Evolutionary conservation across 208 protist species (phyloP).

Genomic region (Leptomonas seymouri): DNA sequence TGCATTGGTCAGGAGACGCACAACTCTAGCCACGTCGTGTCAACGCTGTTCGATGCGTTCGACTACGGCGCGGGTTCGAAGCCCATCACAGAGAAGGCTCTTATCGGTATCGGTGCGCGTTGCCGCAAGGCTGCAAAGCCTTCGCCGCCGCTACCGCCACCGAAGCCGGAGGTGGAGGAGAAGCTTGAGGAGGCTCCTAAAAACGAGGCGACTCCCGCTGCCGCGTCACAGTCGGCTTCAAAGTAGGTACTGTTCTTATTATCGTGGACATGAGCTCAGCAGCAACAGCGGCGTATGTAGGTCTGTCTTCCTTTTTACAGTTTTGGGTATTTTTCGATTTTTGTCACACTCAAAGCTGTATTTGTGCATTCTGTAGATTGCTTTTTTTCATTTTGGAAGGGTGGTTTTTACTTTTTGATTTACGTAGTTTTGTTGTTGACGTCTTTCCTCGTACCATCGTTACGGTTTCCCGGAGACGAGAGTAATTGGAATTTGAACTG

Average conservation of each 20-base stretch:
- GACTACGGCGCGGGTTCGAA: constrained; percentile 85
- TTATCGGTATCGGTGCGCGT: constrained; percentile 84
- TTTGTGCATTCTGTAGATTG: background rate
- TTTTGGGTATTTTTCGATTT: background rate
- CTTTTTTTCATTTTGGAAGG: too few species aligned
- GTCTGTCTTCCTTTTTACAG: background rate
- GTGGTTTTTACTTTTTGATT: too few species aligned
- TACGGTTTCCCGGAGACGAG: too few species aligned
- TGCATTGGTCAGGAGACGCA: constrained; percentile 83
- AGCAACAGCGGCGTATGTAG: too few species aligned
- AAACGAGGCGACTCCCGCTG: constrained; percentile 9
- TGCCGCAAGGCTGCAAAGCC: constrained; percentile 60
- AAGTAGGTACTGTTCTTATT: constrained; percentile 10
- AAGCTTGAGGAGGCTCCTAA: constrained; percentile 8
- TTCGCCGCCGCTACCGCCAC: constrained; percentile 13
- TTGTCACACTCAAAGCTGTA: too few species aligned
- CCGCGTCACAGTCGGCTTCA: background rate
- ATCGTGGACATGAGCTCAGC: too few species aligned
- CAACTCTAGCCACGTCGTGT: constrained; percentile 89
- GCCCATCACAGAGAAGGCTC: constrained; percentile 74
- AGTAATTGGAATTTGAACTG: too few species aligned
- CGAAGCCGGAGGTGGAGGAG: constrained; percentile 28
- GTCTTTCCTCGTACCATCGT: too few species aligned
- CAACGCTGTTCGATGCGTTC: constrained; percentile 89
- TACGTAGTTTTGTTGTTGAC: too few species aligned